A percentile compares a stretch with the other conserved stretches of the same genome.
Conservation (phyloP, 148 eudicot genomes). For the Fagopyrum homotropicum region DNA sequence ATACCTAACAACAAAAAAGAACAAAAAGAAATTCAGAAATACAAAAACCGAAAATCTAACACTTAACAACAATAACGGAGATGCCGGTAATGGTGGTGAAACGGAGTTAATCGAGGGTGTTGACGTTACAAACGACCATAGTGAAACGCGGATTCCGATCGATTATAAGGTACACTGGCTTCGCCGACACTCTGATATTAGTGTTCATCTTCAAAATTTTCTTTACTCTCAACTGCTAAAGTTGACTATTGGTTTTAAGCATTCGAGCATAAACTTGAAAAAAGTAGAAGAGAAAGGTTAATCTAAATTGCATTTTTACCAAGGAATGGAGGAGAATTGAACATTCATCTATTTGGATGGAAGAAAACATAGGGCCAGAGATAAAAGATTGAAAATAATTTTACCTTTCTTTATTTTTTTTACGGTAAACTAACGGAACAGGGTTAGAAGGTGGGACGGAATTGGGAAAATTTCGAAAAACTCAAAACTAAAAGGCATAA, state of each 20-base stretch:
- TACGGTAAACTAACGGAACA: too few species aligned
- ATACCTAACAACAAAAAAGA: constrained; percentile 39
- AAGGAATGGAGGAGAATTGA: too few species aligned
- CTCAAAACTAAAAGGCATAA: too few species aligned
- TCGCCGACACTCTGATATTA: constrained; percentile 79
- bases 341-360: too few species aligned
- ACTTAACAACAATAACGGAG: constrained; percentile 62
- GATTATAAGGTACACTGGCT: constrained; percentile 76
- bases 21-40: not conserved
- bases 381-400: too few species aligned
- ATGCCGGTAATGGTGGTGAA: constrained; percentile 81
- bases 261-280: too few species aligned
- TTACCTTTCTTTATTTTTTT: too few species aligned
- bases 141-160: constrained; percentile 96
- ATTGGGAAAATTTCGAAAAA: too few species aligned
- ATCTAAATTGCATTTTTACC: too few species aligned
- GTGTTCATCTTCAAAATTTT: constrained; percentile 57
- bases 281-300: too few species aligned
- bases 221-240: not conserved
- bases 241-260: not conserved
- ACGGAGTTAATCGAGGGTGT: constrained; percentile 82
- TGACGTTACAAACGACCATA: constrained; percentile 78
- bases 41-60: not conserved
- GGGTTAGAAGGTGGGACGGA: too few species aligned
- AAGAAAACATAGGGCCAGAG: too few species aligned